Conservation (phyloP, 352 stramenopile species). For the Globisporangium spiculum region DNA sequence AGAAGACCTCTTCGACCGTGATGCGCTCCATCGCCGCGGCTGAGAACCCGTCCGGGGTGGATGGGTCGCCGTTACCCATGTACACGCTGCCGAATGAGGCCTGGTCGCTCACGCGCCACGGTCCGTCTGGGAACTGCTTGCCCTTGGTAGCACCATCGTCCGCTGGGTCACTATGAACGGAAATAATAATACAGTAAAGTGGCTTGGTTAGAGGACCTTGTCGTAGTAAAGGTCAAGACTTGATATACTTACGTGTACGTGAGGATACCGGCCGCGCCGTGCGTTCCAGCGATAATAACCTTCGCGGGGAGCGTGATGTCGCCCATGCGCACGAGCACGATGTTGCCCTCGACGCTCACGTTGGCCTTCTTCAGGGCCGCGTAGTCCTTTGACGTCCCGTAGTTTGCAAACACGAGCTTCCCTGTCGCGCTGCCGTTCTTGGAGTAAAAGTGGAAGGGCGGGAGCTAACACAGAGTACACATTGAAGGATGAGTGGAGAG, state of each 20-base stretch:
- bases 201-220: neutral
- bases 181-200: neutral
- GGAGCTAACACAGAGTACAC: constrained; percentile 22
- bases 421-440: constrained; percentile 64
- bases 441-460: constrained; percentile 81
- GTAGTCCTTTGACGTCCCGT: constrained; percentile 65
- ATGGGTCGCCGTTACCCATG: constrained; percentile 84
- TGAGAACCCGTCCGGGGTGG: constrained; percentile 70
- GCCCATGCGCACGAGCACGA: constrained; percentile 64
- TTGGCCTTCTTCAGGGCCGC: constrained; percentile 43
- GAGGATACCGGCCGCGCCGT: constrained; percentile 59
- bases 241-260: constrained; percentile 71
- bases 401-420: constrained; percentile 74
- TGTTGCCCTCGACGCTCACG: constrained; percentile 46
- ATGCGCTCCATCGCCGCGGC: constrained; percentile 54
- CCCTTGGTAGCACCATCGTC: constrained; percentile 55
- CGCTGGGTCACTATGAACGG: constrained; percentile 46
- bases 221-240: neutral
- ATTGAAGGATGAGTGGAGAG: neutral
- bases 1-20: constrained; percentile 76
- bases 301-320: constrained; percentile 71
- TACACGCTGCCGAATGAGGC: constrained; percentile 73
- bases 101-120: constrained; percentile 53
- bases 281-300: constrained; percentile 55
- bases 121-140: constrained; percentile 58